Evolutionary conservation across 1,284 basidiomycete species (phyloP).

Genomic region (Moesziomyces aphidis): DNA sequence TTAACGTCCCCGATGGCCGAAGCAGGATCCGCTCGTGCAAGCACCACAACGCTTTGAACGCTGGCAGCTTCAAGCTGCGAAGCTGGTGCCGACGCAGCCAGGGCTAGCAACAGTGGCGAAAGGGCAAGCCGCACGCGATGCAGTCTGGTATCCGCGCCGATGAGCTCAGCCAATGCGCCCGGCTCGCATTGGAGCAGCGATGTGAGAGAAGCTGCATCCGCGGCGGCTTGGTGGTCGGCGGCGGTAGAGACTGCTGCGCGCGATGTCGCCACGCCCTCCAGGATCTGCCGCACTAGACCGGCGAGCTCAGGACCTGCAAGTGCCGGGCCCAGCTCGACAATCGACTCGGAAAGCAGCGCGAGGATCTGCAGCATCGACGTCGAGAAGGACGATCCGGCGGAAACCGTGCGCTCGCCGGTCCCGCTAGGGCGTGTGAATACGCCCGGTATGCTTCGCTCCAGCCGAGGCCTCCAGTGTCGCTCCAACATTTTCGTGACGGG

Average conservation of each 20-base stretch:
- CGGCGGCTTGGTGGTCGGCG: background rate
- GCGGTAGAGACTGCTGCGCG: background rate
- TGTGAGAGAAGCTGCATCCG: conserved; percentile 11
- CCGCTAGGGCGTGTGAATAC: background rate
- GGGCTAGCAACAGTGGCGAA: conserved; percentile 22
- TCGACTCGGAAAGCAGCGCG: conserved; percentile 23
- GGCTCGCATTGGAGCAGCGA: conserved; percentile 18
- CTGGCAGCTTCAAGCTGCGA: background rate
- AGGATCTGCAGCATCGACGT: conserved; percentile 13
- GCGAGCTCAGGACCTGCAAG: conserved; percentile 29
- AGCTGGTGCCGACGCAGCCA: conserved; percentile 14
- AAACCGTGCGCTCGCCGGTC: background rate
- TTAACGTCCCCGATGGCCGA: conserved; percentile 17
- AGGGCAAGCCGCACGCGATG: conserved; percentile 26
- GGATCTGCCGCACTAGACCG: conserved; percentile 11
- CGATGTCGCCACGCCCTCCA: conserved; percentile 1
- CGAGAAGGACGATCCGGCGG: conserved; percentile 9
- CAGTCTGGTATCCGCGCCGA: conserved; percentile 10
- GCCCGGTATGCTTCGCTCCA: conserved; percentile 15
- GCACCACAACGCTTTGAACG: background rate
- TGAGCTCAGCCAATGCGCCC: conserved; percentile 5
- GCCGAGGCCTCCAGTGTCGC: conserved; percentile 21
- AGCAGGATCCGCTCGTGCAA: conserved; percentile 26
- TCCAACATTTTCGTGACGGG: conserved; percentile 25
- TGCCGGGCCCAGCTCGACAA: conserved; percentile 31